Percentiles rank a stretch among this genome's conserved stretches.
Conservation (phyloP, 2,329 filamentous ascomycete species). For the Scleromitrula shiraiana region DNA sequence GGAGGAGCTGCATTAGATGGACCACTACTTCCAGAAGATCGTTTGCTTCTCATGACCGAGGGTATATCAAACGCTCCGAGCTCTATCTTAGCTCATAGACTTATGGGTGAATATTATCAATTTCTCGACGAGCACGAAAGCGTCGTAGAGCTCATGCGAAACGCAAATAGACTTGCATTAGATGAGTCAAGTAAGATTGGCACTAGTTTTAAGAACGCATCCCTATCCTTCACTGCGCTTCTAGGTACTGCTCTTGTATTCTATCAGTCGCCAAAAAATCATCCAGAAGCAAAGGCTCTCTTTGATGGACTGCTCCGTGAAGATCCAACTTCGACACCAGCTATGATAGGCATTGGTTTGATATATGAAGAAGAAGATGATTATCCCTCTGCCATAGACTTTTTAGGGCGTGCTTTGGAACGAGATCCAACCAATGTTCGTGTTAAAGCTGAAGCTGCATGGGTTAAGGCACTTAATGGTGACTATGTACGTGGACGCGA, state of each 20-base stretch:
- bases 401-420: constrained; percentile 66
- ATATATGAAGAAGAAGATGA: constrained; percentile 93
- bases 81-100: constrained; percentile 74
- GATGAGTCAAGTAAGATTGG: constrained; percentile 60
- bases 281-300: constrained; percentile 76
- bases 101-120: constrained; percentile 78
- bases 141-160: constrained; percentile 70
- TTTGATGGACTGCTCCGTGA: constrained; percentile 75
- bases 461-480: constrained; percentile 80
- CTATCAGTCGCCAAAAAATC: constrained; percentile 82
- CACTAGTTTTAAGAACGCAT: constrained; percentile 57
- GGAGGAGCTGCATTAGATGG: constrained; percentile 44
- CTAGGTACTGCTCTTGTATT: constrained; percentile 85
- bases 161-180: constrained; percentile 55
- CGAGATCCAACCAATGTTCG: constrained; percentile 68
- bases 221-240: constrained; percentile 66
- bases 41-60: constrained; percentile 72
- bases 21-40: constrained; percentile 66
- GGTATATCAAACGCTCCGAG: constrained; percentile 54
- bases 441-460: constrained; percentile 80
- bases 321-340: constrained; percentile 68
- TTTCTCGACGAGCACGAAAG: constrained; percentile 78
- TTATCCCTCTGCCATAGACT: constrained; percentile 72
- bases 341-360: constrained; percentile 81
- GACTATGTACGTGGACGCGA: constrained; percentile 60